Evolutionary conservation across 768 basidiomycete species (phyloP).

Genomic region (Leccinum subtestaceum): DNA sequence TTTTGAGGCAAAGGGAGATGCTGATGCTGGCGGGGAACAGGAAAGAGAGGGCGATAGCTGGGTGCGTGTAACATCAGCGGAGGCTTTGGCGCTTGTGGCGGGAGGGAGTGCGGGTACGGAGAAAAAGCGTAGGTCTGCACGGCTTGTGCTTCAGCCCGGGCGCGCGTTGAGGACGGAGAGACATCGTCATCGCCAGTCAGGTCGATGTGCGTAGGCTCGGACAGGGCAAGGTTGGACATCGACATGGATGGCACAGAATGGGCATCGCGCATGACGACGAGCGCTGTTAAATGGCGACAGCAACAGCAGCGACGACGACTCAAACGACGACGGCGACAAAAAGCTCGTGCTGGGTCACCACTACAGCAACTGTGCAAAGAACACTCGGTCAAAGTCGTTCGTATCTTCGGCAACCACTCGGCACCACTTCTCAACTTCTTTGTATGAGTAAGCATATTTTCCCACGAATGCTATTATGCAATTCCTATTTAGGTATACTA

Average conservation of each 20-base stretch:
- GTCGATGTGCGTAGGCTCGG: conserved; percentile 60
- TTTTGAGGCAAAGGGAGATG: conserved; percentile 25
- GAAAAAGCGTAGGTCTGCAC: conserved; percentile 25
- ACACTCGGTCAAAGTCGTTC: conserved; percentile 14
- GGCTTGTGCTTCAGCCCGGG: conserved; percentile 40
- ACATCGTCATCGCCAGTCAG: conserved; percentile 70
- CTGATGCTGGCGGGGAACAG: conserved; percentile 36
- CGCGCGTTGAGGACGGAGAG: conserved; percentile 25
- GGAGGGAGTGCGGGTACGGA: conserved; percentile 23
- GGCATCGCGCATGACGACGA: conserved; percentile 27
- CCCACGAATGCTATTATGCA: conserved; percentile 14
- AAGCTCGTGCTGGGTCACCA: background rate
- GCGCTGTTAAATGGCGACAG: background rate
- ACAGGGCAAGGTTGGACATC: conserved; percentile 35
- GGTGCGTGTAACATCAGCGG: conserved; percentile 21
- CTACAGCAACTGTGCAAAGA: conserved; percentile 17
- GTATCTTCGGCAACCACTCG: conserved; percentile 29
- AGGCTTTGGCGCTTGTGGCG: conserved; percentile 26
- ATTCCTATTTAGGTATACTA: conserved; percentile 19
- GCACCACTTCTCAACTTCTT: conserved; percentile 11
- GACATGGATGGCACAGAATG: conserved; percentile 32
- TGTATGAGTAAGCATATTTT: conserved; percentile 26
- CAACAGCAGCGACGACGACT: background rate
- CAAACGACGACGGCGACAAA: background rate
- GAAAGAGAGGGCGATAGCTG: conserved; percentile 51